phyloP scores from a whole-genome alignment of 1,139 yeast species.

The Debaryomyces nepalensis region DNA sequence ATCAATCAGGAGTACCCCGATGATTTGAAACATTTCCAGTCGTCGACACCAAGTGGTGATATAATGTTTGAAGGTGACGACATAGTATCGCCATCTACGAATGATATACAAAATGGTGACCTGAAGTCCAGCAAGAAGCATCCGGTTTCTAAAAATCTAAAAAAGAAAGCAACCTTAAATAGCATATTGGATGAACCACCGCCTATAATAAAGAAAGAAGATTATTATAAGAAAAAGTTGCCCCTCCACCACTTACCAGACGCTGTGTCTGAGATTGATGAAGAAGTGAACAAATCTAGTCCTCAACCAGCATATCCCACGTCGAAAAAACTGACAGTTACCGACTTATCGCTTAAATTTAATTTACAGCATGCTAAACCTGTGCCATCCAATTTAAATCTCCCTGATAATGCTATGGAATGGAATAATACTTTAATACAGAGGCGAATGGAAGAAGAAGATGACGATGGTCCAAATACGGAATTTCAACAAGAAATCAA shows the following conservation, averaged over 20 bases:
- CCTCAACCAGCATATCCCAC: constrained; percentile 31
- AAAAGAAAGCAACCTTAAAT: constrained; percentile 15
- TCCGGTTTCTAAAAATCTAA: constrained; percentile 12
- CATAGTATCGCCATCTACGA: constrained; percentile 4
- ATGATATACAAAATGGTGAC: neutral
- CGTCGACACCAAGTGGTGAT: constrained; percentile 46
- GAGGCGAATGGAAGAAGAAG: constrained; percentile 14
- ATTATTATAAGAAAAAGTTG: constrained; percentile 29
- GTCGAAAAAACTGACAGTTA: constrained; percentile 42
- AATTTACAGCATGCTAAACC: constrained; percentile 49
- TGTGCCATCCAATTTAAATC: constrained; percentile 26
- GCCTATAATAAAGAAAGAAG: constrained; percentile 7
- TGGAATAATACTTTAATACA: constrained; percentile 28
- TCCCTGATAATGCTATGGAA: constrained; percentile 38
- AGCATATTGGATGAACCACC: constrained; percentile 11
- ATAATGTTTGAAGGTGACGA: constrained; percentile 21
- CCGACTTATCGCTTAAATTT: constrained; percentile 42
- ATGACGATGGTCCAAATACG: constrained; percentile 14
- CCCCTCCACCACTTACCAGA: constrained; percentile 46
- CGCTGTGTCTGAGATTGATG: constrained; percentile 25
- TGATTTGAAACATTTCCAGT: constrained; percentile 48
- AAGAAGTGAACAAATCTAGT: constrained; percentile 21
- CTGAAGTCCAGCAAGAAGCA: constrained; percentile 16
- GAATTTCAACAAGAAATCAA: constrained; percentile 20
- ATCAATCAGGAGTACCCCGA: constrained; percentile 64